phyloP scores from a whole-genome alignment of 495 filamentous ascomycete genomes.

The Talaromyces thailandensis region DNA sequence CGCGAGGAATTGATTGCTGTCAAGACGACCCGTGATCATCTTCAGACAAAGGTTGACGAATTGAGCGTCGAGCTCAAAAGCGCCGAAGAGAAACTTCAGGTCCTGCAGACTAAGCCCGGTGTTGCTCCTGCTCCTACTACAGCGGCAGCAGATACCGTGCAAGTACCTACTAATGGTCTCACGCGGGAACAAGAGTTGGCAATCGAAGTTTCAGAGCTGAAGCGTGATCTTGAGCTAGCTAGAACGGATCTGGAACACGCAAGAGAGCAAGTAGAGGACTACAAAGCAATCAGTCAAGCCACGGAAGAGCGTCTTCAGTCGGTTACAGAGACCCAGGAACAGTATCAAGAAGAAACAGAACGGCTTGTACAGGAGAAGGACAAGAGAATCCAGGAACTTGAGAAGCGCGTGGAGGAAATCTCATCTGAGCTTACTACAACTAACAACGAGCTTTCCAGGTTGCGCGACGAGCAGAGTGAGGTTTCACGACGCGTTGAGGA shows the following conservation, averaged over 20 bases:
- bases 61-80: slow-evolving; percentile 76
- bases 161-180: slow-evolving; percentile 39
- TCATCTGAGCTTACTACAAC: slow-evolving; percentile 68
- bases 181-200: slow-evolving; percentile 77
- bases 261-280: slow-evolving; percentile 72
- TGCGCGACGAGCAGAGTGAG: slow-evolving; percentile 72
- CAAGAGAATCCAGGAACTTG: slow-evolving; percentile 63
- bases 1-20: slow-evolving; percentile 76
- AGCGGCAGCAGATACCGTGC: slow-evolving; percentile 25
- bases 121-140: slow-evolving; percentile 24
- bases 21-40: slow-evolving; percentile 78
- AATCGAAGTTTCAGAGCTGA: slow-evolving; percentile 74
- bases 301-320: slow-evolving; percentile 83
- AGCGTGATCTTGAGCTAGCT: slow-evolving; percentile 67
- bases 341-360: slow-evolving; percentile 80
- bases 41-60: slow-evolving; percentile 81
- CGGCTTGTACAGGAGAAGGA: slow-evolving; percentile 62
- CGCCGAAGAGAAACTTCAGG: slow-evolving; percentile 75
- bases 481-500: slow-evolving; percentile 63
- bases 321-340: slow-evolving; percentile 71
- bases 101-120: slow-evolving; percentile 66
- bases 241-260: slow-evolving; percentile 69
- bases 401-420: slow-evolving; percentile 74
- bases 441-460: slow-evolving; percentile 66
- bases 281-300: slow-evolving; percentile 77